phyloP scores from a whole-genome alignment of 768 basidiomycete species.

The Lactarius deliciosus region DNA sequence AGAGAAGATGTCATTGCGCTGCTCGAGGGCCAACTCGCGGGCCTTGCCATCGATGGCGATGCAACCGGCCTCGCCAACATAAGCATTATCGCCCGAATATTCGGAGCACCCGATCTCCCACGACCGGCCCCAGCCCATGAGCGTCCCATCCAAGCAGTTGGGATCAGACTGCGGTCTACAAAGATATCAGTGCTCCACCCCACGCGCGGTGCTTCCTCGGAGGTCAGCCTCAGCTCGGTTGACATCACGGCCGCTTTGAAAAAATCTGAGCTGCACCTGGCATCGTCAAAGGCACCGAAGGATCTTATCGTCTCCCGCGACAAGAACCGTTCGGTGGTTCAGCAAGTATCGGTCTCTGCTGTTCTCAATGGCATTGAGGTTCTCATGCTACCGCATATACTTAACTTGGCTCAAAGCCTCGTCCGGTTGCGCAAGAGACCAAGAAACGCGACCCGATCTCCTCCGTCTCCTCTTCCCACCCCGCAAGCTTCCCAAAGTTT shows the following conservation, averaged over 20 bases:
- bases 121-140: background rate
- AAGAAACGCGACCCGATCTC: background rate
- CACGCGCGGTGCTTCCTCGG: conserved; percentile 19
- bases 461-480: background rate
- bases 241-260: conserved; percentile 10
- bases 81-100: conserved; percentile 28
- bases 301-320: conserved; percentile 19
- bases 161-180: conserved; percentile 12
- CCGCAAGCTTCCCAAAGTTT: background rate
- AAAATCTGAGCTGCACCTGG: conserved; percentile 18
- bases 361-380: conserved; percentile 21
- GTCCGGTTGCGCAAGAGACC: conserved; percentile 17
- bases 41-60: conserved; percentile 25
- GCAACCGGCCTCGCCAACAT: conserved; percentile 21
- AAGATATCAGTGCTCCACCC: conserved; percentile 24
- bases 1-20: conserved; percentile 26
- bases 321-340: conserved; percentile 20
- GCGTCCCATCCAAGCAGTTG: background rate
- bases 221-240: conserved; percentile 13
- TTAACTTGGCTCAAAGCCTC: conserved; percentile 26
- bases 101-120: conserved; percentile 1
- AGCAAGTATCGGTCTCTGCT: conserved; percentile 24
- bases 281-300: conserved; percentile 23
- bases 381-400: conserved; percentile 28
- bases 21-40: conserved; percentile 19